phyloP scores from a whole-genome alignment of 148 eudicot species.

The Silene uniflora region DNA sequence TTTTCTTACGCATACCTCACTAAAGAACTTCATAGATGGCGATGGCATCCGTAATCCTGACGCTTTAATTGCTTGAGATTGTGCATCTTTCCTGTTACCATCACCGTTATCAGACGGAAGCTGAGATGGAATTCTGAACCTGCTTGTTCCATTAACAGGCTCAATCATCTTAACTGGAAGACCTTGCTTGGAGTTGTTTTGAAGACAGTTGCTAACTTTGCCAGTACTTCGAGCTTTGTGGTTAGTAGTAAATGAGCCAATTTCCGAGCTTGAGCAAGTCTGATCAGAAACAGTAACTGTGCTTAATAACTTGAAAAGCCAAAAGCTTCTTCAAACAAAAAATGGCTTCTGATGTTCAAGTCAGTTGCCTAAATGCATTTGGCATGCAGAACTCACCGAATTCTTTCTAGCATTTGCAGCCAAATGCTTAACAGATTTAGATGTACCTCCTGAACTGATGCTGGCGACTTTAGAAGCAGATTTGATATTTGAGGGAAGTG shows the following conservation, averaged over 20 bases:
- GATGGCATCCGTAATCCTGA: constrained; percentile 95
- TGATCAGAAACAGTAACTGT: constrained; percentile 19
- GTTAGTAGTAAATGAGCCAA: constrained; percentile 26
- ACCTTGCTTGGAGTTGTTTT: constrained; percentile 29
- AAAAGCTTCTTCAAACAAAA: constrained; percentile 1
- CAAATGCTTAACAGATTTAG: constrained; percentile 36
- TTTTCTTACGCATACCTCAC: constrained; percentile 50
- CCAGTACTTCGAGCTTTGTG: constrained; percentile 21
- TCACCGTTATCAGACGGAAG: constrained; percentile 20
- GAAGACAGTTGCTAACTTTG: constrained; percentile 27
- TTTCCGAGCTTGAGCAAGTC: constrained; percentile 28
- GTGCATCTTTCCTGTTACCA: constrained; percentile 20
- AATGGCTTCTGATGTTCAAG: not conserved
- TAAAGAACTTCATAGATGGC: constrained; percentile 82
- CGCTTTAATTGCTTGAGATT: constrained; percentile 46
- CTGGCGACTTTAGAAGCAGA: constrained; percentile 34
- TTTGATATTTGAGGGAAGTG: constrained; percentile 32
- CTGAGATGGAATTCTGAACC: constrained; percentile 25
- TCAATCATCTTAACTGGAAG: constrained; percentile 25
- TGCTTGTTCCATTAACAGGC: constrained; percentile 25
- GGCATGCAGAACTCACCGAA: constrained; percentile 38
- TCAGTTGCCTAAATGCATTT: constrained; percentile 3
- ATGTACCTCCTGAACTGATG: constrained; percentile 23
- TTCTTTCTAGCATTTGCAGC: constrained; percentile 33
- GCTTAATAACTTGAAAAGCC: not conserved